Base-by-base conservation (phyloP, 1,284 basidiomycete genomes). In the Calocybe gambosa region DNA sequence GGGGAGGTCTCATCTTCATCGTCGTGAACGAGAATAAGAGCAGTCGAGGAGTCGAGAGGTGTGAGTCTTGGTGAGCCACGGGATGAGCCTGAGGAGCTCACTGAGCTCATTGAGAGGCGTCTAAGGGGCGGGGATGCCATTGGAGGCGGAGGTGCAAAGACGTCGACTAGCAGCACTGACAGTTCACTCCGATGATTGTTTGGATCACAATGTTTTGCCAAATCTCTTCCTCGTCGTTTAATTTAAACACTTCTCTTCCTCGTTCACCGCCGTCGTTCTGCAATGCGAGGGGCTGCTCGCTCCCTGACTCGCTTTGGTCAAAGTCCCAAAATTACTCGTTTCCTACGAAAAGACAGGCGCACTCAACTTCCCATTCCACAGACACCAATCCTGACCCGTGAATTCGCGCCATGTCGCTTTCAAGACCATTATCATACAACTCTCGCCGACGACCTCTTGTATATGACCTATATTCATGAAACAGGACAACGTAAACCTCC, bases 401-500 rank as follows among this genome's bases (percentile, higher is more conserved):
- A 88, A 58, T 89, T 86, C 38, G 83, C 89, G 40, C 74, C 79
- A 50, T 86, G 78, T 57, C 82, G 94, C 39, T 78, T 93, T 48
- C 72, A 78, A 50, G 85, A 93, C 54, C 90, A 97, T 71, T 98
- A 96, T 71, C 65, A 88, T 62, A 70, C 73, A 43, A 88, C 93
- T 7, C 76, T 99, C 48, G 78, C 83, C 18, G 85, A 92, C 58
- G 81, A 97, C 68, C 71, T 96, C 55, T 81, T 99, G 74, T 99
- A 99, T 77, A 89, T 98, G 80, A 89, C 89, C 42, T 97, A 96
- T 72, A 75, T 83, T 49, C 93, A 95, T 66, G 77, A 78, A 57
- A 66, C 72, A 41, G 70, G 62, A 4, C 62, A 74, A 0, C 76
- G 73, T 26, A 71, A 77, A 15, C 68, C 74, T 5, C 69, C 75